Evolutionary conservation across 345 rosid genomes (phyloP).

Genomic region (Camelina neglecta): DNA sequence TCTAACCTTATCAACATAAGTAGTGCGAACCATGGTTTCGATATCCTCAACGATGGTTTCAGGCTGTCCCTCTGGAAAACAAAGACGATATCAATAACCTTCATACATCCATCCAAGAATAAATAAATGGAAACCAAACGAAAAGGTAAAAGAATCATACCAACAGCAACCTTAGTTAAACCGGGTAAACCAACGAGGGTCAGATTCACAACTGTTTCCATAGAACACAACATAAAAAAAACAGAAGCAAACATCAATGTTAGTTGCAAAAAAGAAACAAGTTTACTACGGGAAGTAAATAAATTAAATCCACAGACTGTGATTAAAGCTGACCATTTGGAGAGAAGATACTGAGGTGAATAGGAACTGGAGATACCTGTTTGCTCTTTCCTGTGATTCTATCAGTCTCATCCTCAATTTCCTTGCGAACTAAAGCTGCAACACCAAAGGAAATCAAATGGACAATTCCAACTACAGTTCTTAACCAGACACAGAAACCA

Average conservation of each 20-base stretch:
- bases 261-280: neutral
- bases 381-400: slow-evolving; percentile 80
- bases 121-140: slow-evolving; percentile 19
- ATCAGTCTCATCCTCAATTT: slow-evolving; percentile 95
- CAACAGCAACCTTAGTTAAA: slow-evolving; percentile 92
- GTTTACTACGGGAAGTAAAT: neutral
- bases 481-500: neutral
- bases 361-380: slow-evolving; percentile 93
- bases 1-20: slow-evolving; percentile 92
- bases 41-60: slow-evolving; percentile 84
- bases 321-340: slow-evolving; percentile 59
- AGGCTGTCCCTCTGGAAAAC: slow-evolving; percentile 88
- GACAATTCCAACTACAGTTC: neutral
- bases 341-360: slow-evolving; percentile 93
- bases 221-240: slow-evolving; percentile 1
- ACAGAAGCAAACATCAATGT: neutral
- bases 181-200: slow-evolving; percentile 95
- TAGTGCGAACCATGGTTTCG: slow-evolving; percentile 84
- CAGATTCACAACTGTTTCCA: slow-evolving; percentile 85
- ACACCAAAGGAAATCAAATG: neutral
- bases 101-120: neutral
- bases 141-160: slow-evolving; percentile 47
- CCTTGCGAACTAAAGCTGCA: slow-evolving; percentile 80
- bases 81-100: slow-evolving; percentile 18
- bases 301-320: slow-evolving; percentile 5